These are phyloP conservation scores for Aspergillus glaucus DNA, from an alignment of 2,329 filamentous ascomycete species.

Conservation along the genomic window DNA sequence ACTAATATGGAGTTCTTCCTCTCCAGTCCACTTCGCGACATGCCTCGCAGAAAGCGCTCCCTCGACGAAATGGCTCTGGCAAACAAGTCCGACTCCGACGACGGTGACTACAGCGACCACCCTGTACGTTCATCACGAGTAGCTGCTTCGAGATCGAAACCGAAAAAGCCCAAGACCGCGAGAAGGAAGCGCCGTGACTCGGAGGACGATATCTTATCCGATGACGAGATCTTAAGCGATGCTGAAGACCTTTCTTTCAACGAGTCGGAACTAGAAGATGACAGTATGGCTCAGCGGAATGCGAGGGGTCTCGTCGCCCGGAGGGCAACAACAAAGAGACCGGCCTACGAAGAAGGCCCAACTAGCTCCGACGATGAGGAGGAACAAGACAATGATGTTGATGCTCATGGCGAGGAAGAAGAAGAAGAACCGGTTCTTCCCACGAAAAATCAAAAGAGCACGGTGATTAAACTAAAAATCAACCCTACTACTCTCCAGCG, in stretches of 20 bases:
- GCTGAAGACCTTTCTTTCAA: slow-evolving; percentile 39
- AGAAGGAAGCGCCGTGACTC: slow-evolving; percentile 39
- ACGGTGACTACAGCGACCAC: slow-evolving; percentile 41
- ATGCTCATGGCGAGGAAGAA: slow-evolving; percentile 13
- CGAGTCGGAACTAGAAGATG: slow-evolving; percentile 40
- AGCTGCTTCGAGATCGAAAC: slow-evolving; percentile 23
- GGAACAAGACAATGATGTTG: slow-evolving; percentile 15
- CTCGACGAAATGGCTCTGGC: slow-evolving; percentile 38
- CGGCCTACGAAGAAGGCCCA: slow-evolving; percentile 53
- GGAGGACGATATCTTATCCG: slow-evolving; percentile 40
- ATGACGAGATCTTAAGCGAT: slow-evolving; percentile 32
- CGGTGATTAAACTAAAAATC: slow-evolving; percentile 27
- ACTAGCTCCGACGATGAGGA: slow-evolving; percentile 34
- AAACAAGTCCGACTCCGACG: slow-evolving; percentile 39
- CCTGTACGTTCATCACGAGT: slow-evolving; percentile 21
- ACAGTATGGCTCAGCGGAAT: slow-evolving; percentile 45
- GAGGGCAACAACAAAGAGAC: slow-evolving; percentile 48
- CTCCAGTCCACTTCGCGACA: slow-evolving; percentile 12
- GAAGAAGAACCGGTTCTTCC: slow-evolving; percentile 14
- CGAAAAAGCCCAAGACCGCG: slow-evolving; percentile 28
- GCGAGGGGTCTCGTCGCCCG: slow-evolving; percentile 53
- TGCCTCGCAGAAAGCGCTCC: slow-evolving; percentile 35
- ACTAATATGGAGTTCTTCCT: not conserved
- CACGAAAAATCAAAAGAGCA: slow-evolving; percentile 17
- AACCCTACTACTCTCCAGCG: slow-evolving; percentile 18